A percentile compares a stretch with the other conserved stretches of the same genome.
These are phyloP conservation scores for Phytophthora podocarpi DNA, from an alignment of 352 stramenopile genomes.

Conservation along the genomic window DNA sequence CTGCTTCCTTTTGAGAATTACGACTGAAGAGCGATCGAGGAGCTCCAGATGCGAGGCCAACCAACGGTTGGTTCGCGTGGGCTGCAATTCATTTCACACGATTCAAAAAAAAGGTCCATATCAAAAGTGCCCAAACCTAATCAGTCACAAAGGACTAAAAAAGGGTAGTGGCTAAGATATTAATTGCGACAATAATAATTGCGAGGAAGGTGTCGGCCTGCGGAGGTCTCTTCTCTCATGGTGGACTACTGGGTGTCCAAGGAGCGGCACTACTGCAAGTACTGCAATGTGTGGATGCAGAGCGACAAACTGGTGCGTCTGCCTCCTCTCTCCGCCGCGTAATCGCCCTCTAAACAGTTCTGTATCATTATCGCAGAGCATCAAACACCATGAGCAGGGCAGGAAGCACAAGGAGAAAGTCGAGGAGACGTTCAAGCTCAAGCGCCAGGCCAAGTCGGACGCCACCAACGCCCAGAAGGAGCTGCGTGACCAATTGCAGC, in stretches of 20 bases:
- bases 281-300: slow-evolving; percentile 90
- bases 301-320: slow-evolving; percentile 68
- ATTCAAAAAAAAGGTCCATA: too few relatives aligned
- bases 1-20: slow-evolving; percentile 86
- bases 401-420: slow-evolving; percentile 77
- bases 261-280: slow-evolving; percentile 87
- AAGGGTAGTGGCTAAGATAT: too few relatives aligned
- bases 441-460: slow-evolving; percentile 74
- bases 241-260: slow-evolving; percentile 69
- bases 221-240: too few relatives aligned
- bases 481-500: slow-evolving; percentile 63
- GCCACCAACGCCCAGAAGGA: slow-evolving; percentile 60
- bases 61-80: slow-evolving; percentile 15
- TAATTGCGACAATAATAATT: too few relatives aligned
- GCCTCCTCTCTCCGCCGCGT: not conserved
- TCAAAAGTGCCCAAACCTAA: too few relatives aligned
- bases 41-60: slow-evolving; percentile 30
- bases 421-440: slow-evolving; percentile 70
- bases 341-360: not conserved
- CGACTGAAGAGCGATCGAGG: slow-evolving; percentile 46
- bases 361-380: slow-evolving; percentile 45
- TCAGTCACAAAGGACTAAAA: too few relatives aligned
- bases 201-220: too few relatives aligned
- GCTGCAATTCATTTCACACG: not conserved
- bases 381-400: slow-evolving; percentile 85